A percentile compares a stretch with the other conserved stretches of the same genome.
These are phyloP conservation scores for Paecilomyces variotii DNA, from an alignment of 2,329 filamentous ascomycete species.

Conservation along the genomic window DNA sequence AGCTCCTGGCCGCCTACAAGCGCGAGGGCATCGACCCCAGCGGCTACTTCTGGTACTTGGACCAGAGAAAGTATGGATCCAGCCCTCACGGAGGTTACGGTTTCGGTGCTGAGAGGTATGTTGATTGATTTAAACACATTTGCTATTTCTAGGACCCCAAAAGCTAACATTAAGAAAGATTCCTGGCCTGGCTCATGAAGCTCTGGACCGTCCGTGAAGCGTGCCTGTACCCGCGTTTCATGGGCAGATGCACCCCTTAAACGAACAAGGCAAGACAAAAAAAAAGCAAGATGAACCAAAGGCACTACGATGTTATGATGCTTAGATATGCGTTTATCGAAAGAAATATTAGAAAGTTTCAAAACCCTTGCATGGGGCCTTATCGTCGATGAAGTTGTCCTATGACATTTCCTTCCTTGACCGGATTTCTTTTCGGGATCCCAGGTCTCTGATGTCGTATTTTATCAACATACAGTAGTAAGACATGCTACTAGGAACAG, in stretches of 20 bases:
- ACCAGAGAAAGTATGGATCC: constrained; percentile 71
- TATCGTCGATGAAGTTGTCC: constrained; percentile 4
- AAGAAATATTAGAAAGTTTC: not conserved
- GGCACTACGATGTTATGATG: not conserved
- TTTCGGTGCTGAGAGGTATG: not conserved
- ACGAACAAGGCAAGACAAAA: not conserved
- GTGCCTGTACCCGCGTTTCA: not conserved
- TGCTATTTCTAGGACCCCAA: not conserved
- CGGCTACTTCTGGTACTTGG: constrained; percentile 97
- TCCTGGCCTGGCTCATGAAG: not conserved
- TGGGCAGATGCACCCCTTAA: not conserved
- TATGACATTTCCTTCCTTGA: not conserved
- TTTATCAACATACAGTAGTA: not conserved
- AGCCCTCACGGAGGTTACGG: not conserved
- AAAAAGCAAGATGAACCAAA: not conserved
- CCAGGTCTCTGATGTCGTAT: not conserved
- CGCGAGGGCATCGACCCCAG: constrained; percentile 75
- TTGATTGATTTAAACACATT: not conserved
- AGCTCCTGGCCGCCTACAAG: constrained; percentile 81
- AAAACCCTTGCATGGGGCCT: constrained; percentile 6
- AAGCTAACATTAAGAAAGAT: not conserved
- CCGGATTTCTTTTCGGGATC: not conserved
- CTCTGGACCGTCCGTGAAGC: not conserved
- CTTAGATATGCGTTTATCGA: not conserved
- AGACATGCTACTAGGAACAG: not conserved